Evolutionary conservation across 2,329 filamentous ascomycete genomes (phyloP), one percentile per base, ranked within the genome.

Genomic region (Penicillium sclerotigenum): DNA sequence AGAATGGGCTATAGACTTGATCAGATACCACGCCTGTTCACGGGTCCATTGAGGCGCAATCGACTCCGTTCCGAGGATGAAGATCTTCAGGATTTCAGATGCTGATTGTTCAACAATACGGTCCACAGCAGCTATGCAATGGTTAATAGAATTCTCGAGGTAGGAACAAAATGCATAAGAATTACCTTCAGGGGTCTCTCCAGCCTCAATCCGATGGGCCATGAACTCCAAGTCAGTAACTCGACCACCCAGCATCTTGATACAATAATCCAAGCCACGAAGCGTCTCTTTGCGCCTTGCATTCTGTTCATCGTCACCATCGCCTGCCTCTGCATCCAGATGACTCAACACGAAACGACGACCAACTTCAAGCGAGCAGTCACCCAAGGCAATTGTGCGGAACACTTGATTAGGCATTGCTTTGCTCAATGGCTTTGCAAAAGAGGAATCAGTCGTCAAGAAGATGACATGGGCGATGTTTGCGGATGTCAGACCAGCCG

Each of bases 181-280:
- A 60, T n/a, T 65, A 77, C 77, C 82, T 60, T 81, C 83, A 0
- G 94, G 94, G 2, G 83, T 88, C 71, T 97, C 91, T 16, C 94
- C 93, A 0, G 88, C 86, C 74, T 91, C 90, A 65, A 99, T 88
- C 18, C 94, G 84, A 34, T 93, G 86, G n/a, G 92, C 89, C 41
- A 99, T 84, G 68, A 94, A 95, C 70, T 97, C 93, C 20, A 99
- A 86, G 68, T 99, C 94, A 0, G 91, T 96, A n/a, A 99, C 81
- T 4, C 94, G 89, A 2, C 94, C 94, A 22, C 94, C 94, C 1
- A 99, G 82, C 0, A 87, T 83, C 28, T 86, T 83, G 61, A 97
- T 95, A 64, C 89, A 92, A 28, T 81, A 81, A 66, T 97, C 91
- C 1, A 99, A 81, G 59, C 92, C 89, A 1, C 74, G 72, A 7